phyloP scores from a whole-genome alignment of 2,329 filamentous ascomycete species.

The Leptodontidium sp. region DNA sequence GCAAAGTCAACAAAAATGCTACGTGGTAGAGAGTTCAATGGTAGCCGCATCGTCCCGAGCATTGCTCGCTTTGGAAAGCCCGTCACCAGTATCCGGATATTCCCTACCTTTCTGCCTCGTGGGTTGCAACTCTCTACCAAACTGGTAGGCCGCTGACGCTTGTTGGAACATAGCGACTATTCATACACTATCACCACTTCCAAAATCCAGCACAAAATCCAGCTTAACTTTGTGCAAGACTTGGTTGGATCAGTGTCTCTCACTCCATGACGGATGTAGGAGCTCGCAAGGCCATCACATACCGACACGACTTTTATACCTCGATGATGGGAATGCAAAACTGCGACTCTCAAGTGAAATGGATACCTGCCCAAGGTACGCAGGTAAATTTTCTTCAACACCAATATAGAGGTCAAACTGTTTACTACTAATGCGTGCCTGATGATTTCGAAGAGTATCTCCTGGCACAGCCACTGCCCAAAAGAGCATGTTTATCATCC shows the following conservation, averaged over 20 bases:
- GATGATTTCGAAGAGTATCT: conserved; percentile 7
- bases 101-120: neutral
- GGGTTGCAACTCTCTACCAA: neutral
- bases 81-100: neutral
- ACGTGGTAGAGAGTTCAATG: neutral
- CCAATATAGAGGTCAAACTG: neutral
- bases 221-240: conserved; percentile 3
- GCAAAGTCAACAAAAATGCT: neutral
- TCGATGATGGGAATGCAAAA: neutral
- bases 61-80: neutral
- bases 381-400: conserved; percentile 1
- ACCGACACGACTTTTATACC: conserved; percentile 10
- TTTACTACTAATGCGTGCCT: neutral
- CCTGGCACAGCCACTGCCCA: neutral
- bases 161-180: too few relatives aligned
- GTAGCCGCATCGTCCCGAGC: neutral
- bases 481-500: conserved; percentile 33
- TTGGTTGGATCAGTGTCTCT: neutral
- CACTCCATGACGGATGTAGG: conserved; percentile 13
- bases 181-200: neutral
- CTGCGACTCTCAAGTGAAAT: neutral
- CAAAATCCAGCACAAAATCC: neutral
- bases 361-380: conserved; percentile 19
- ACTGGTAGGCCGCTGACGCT: too few relatives aligned
- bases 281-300: neutral